These are phyloP conservation scores for Alloteropsis angusta DNA, from an alignment of 202 grass and related monocot species.

Conservation along the genomic window DNA sequence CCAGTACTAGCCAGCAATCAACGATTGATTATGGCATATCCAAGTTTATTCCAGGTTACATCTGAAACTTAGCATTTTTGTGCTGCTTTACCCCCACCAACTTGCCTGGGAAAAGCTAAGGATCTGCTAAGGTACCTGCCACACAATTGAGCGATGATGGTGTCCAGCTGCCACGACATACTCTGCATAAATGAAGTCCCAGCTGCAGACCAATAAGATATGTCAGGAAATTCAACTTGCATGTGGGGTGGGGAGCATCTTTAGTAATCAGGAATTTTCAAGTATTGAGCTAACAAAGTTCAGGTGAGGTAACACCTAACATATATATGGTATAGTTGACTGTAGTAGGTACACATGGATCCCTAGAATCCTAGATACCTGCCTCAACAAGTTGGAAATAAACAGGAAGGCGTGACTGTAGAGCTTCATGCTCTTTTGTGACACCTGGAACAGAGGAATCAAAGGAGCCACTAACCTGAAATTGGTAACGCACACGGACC, in stretches of 20 bases:
- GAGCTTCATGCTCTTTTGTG: background rate
- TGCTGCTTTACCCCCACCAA: background rate
- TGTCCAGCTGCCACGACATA: constrained; percentile 78
- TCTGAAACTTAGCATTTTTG: background rate
- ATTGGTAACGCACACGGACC: constrained; percentile 82
- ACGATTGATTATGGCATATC: background rate
- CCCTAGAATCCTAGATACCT: background rate
- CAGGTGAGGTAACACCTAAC: background rate
- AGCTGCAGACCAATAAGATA: constrained; percentile 41
- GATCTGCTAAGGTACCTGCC: constrained; percentile 48
- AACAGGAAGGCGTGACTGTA: background rate
- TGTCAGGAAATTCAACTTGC: background rate
- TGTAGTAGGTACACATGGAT: background rate
- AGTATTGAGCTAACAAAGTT: background rate
- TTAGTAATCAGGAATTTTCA: background rate
- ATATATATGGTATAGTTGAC: background rate
- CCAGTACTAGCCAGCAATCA: background rate
- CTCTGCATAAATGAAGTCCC: constrained; percentile 99
- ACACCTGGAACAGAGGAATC: background rate
- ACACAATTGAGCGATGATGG: constrained; percentile 92
- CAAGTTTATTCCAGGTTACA: background rate
- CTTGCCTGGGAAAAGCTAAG: background rate
- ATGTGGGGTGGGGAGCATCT: background rate
- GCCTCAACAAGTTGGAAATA: background rate
- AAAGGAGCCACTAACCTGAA: constrained; percentile 53